These are phyloP conservation scores for Russula sp. DNA, from an alignment of 768 basidiomycete species.

Conservation along the genomic window DNA sequence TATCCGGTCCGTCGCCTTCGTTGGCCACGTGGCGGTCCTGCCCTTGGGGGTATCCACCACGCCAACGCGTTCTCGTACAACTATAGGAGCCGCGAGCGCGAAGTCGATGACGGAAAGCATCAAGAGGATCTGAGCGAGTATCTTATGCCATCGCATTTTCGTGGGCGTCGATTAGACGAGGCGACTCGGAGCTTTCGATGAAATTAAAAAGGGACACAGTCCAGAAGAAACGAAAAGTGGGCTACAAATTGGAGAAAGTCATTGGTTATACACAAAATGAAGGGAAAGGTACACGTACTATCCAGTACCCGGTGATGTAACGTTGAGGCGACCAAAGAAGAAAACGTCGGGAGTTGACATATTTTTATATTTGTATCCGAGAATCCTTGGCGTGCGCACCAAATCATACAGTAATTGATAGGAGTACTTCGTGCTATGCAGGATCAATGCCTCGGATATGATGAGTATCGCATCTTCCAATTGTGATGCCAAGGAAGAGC, in stretches of 20 bases:
- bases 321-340: neutral
- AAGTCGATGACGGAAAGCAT: neutral
- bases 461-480: too few species aligned
- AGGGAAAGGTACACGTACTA: neutral
- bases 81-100: neutral
- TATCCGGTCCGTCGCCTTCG: too few species aligned
- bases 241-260: neutral
- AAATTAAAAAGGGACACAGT: neutral
- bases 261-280: too few species aligned
- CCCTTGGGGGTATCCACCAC: too few species aligned
- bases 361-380: conserved; percentile 2
- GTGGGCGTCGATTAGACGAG: neutral
- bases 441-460: neutral
- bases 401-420: too few species aligned
- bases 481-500: too few species aligned
- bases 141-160: conserved; percentile 5
- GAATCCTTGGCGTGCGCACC: too few species aligned
- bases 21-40: too few species aligned
- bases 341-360: too few species aligned
- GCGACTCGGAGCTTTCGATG: neutral
- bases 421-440: neutral
- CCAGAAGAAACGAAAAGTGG: neutral
- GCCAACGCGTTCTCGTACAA: neutral
- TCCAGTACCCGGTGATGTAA: neutral
- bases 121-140: neutral